Evolutionary conservation across 164 flowering plant genomes (phyloP), one percentile per base, ranked within the genome.

Genomic region (Stephania japonica): DNA sequence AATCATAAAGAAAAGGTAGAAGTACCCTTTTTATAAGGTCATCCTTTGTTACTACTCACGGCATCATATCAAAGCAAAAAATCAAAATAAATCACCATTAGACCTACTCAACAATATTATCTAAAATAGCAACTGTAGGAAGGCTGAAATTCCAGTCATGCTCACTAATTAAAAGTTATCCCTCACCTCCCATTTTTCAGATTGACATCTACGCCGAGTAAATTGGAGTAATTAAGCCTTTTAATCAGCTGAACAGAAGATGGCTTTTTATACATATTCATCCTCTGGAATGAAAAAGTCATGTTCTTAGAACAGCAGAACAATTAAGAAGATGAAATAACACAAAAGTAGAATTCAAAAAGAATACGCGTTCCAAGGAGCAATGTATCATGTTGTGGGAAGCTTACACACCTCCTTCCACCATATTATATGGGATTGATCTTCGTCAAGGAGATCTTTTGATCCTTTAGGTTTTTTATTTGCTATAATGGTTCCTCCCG

Each of bases 171-270:
- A 67, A 23, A 21, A 7, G 47, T 32, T 47, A 2, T 74, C 12
- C 41, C 85, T 83, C 72, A 89, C 98, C 88, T 92, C 73, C 98
- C 99, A 87, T 85, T 91, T 81, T 78, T 90, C 80, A 95, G 75
- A 81, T 71, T 86, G 68, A 75, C 82, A 83, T 95, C 92, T 79
- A 93, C 71, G 32, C 99, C 99, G 7, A 93, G 83, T 82, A 95
- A 80, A 83, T 95, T 95, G 53, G 91, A 75, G 81, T 80, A 90
- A 3, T 68, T 73, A 26, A 95, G 91, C 83, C 99, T 86, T 71
- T 84, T 84, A 69, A 91, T 79, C 71, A 93, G 85, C 68, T 87
- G 86, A 42, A 86, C 38, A 49, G 98, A 80, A 41, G 98, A 90
- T 72, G 93, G 88, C 77, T 95, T 95, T 74, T 70, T 86, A 81